Percentiles rank a stretch among this genome's conserved stretches.
These are phyloP conservation scores for Takakia lepidozioides DNA, from an alignment of 225 moss, liverwort and hornwort species.

Conservation along the genomic window DNA sequence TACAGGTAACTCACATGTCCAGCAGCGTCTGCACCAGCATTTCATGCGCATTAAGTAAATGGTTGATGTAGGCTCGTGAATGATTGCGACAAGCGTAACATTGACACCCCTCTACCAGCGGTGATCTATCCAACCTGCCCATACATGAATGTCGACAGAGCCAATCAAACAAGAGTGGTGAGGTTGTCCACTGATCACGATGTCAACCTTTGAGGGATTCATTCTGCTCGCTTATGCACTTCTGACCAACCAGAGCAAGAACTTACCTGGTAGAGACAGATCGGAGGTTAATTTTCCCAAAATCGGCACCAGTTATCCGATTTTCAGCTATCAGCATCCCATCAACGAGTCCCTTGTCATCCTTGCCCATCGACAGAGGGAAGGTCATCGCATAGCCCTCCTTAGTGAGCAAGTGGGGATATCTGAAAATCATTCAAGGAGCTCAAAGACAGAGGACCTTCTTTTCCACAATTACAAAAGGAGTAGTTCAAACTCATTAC, in stretches of 20 bases:
- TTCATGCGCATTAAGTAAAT: constrained; percentile 91
- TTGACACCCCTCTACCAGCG: constrained; percentile 65
- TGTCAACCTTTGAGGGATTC: no score
- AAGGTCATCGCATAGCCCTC: constrained; percentile 93
- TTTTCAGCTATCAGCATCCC: constrained; percentile 21
- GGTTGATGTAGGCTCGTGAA: constrained; percentile 81
- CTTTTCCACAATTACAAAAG: no score
- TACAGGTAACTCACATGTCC: constrained; percentile 58
- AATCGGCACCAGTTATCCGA: constrained; percentile 45
- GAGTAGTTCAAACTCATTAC: no score
- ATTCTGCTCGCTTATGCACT: no score
- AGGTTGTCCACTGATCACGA: no score
- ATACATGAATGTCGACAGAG: no score
- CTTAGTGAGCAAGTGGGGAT: constrained; percentile 73
- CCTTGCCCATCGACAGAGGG: constrained; percentile 52
- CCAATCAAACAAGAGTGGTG: no score
- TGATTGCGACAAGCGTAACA: constrained; percentile 89
- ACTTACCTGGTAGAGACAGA: constrained; percentile 63
- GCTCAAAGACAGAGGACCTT: no score
- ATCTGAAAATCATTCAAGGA: constrained; percentile 30
- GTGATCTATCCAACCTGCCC: constrained; percentile 47
- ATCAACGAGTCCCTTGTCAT: constrained; percentile 8
- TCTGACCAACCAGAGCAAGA: no score
- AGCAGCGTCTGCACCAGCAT: constrained; percentile 94
- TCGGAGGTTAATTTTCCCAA: constrained; percentile 67